phyloP scores from a whole-genome alignment of 2,329 filamentous ascomycete genomes.

The Penicillium thymicola region DNA sequence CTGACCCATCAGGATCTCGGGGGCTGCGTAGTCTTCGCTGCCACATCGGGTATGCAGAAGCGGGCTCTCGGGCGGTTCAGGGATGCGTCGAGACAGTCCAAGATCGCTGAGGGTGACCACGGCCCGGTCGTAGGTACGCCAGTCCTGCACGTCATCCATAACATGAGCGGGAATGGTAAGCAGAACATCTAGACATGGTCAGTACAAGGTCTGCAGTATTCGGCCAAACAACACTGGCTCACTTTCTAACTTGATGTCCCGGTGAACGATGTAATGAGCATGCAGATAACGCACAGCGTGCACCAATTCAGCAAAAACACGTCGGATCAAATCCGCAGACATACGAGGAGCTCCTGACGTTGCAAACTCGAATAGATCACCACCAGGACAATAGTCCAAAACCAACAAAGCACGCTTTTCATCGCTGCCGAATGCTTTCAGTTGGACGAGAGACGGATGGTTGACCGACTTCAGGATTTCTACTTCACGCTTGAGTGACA shows the following conservation, averaged over 20 bases:
- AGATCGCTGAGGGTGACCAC: conserved; percentile 88
- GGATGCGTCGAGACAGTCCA: conserved; percentile 80
- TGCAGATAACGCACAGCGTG: conserved; percentile 85
- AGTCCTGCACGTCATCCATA: conserved; percentile 65
- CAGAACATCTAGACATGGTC: conserved; percentile 66
- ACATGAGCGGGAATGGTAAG: conserved; percentile 74
- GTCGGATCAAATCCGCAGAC: conserved; percentile 66
- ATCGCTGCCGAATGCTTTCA: conserved; percentile 89
- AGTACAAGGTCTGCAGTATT: conserved; percentile 10
- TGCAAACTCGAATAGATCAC: conserved; percentile 91
- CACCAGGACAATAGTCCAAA: conserved; percentile 86
- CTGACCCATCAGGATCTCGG: conserved; percentile 92
- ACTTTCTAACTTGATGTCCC: conserved; percentile 98
- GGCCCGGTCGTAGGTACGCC: conserved; percentile 72
- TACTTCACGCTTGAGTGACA: conserved; percentile 88
- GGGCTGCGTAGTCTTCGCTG: conserved; percentile 94
- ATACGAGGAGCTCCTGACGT: conserved; percentile 68
- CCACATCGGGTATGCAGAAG: conserved; percentile 92
- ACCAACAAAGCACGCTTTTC: conserved; percentile 78
- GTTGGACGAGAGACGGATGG: conserved; percentile 84
- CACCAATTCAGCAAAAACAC: conserved; percentile 87
- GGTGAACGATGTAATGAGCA: conserved; percentile 79
- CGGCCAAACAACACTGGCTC: conserved; percentile 39
- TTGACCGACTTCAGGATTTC: conserved; percentile 87
- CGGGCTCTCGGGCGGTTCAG: conserved; percentile 69